A percentile compares a stretch with the other conserved stretches of the same genome.
Evolutionary conservation across 306 rosid species (phyloP).

Genomic region (Spatholobus suberectus): DNA sequence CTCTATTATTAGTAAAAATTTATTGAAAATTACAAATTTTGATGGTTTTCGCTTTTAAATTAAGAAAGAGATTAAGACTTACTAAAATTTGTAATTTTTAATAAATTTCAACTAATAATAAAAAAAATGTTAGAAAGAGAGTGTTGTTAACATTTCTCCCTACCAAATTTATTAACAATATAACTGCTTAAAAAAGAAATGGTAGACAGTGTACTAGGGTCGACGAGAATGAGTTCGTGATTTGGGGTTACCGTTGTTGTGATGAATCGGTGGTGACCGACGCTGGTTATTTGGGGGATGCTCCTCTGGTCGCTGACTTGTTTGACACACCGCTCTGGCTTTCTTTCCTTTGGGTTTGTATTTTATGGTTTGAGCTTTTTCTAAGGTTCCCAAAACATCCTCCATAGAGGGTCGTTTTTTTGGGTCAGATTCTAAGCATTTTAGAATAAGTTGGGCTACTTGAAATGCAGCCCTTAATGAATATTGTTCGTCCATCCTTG

Average conservation of each 20-base stretch:
- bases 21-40: too few species aligned
- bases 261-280: background rate
- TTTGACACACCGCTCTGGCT: background rate
- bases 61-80: too few species aligned
- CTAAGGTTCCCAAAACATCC: conserved; percentile 51
- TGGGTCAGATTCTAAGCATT: conserved; percentile 66
- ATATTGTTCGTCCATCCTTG: conserved; percentile 43
- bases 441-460: conserved; percentile 53
- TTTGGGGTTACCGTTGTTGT: background rate
- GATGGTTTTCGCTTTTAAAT: too few species aligned
- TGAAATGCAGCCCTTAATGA: conserved; percentile 51
- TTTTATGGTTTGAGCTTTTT: conserved; percentile 38
- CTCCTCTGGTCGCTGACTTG: background rate
- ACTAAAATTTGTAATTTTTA: too few species aligned
- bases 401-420: conserved; percentile 74
- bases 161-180: background rate
- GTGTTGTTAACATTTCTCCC: too few species aligned
- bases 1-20: too few species aligned
- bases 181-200: background rate
- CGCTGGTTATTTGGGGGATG: background rate
- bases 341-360: conserved; percentile 48
- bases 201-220: background rate
- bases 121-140: too few species aligned
- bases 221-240: background rate
- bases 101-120: too few species aligned